phyloP scores from a whole-genome alignment of 2,329 filamentous ascomycete species.

The Diaporthe vexans region DNA sequence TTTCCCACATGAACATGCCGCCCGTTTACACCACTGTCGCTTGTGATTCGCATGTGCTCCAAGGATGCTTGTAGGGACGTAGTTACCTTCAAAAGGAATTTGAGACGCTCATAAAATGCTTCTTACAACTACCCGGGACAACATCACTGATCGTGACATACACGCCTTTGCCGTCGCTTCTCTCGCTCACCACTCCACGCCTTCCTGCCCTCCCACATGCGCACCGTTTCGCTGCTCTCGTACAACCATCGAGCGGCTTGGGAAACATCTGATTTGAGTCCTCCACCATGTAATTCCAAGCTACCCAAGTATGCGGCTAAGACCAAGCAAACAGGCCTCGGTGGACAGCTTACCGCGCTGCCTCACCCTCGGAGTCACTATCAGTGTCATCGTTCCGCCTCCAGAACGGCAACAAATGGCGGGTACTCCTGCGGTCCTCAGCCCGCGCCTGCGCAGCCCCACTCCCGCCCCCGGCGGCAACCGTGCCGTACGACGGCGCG shows the following conservation, averaged over 20 bases:
- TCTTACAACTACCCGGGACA: neutral
- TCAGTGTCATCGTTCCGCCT: constrained; percentile 39
- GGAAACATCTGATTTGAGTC: too few relatives aligned
- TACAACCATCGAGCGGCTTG: neutral
- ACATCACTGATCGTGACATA: neutral
- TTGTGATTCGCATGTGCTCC: neutral
- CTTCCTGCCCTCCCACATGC: neutral
- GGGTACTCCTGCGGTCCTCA: constrained; percentile 17
- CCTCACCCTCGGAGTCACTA: constrained; percentile 32
- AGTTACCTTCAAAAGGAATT: neutral
- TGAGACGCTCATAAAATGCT: constrained; percentile 8
- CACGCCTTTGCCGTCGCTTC: neutral
- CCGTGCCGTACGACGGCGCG: constrained; percentile 35
- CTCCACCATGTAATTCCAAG: too few relatives aligned
- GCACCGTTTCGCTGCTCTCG: neutral
- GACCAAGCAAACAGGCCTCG: neutral
- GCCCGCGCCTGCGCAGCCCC: neutral
- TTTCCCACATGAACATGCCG: neutral
- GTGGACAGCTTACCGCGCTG: neutral
- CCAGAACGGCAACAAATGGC: constrained; percentile 38
- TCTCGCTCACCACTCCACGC: too few relatives aligned
- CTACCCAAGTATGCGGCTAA: neutral
- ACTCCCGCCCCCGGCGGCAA: neutral
- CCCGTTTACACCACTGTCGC: neutral
- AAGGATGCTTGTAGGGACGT: neutral